Evolutionary conservation across 352 stramenopile genomes (phyloP), one percentile per base, ranked within the genome.

Genomic region (Phytophthora melonis): DNA sequence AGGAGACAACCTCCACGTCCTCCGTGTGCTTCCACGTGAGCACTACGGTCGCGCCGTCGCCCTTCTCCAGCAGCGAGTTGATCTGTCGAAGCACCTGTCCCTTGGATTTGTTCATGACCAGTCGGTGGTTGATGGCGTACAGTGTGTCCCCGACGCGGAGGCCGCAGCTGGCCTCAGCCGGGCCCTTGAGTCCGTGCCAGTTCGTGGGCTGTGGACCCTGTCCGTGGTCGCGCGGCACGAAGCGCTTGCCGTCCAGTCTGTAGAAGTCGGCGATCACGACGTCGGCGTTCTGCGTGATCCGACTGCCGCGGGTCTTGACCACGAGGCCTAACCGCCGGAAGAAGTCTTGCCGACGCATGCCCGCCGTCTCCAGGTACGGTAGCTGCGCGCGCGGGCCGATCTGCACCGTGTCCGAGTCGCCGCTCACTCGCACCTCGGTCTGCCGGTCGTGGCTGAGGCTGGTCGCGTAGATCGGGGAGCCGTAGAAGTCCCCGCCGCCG

Each of bases 81-180:
- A 96, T 92, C 70, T 95, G 86, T 72, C 88, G 82, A 56, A 96
- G 75, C 60, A 96, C 87, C 63, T 96, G 89, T 14, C 88, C 85
- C 72, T 88, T 91, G 54, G 87, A 92, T 74, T 95, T 95, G 79
- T 96, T 96, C 66, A 94, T 87, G 14, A 96, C 87, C n/a, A 94
- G 83, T 66, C 86, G 81, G 63, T 94, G 86, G 78, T 96, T 96
- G 64, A 96, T 91, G 41, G 89, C 87, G 72, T 96, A 95, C 43
- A 96, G 80, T 52, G 86, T 91, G 72, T 96, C 89, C 21, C 89
- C 88, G 5, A 88, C 75, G 58, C 89, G 88, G n/a, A 96, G 78
- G 5, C 83, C 88, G 45, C 81, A 81, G 59, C 87, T 93, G 11
- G 87, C 85, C 64, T 96, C 89, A 11, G 83, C 88, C 1, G 89